These are phyloP conservation scores for Kandelia obovata DNA, from an alignment of 345 rosid species.

Conservation along the genomic window DNA sequence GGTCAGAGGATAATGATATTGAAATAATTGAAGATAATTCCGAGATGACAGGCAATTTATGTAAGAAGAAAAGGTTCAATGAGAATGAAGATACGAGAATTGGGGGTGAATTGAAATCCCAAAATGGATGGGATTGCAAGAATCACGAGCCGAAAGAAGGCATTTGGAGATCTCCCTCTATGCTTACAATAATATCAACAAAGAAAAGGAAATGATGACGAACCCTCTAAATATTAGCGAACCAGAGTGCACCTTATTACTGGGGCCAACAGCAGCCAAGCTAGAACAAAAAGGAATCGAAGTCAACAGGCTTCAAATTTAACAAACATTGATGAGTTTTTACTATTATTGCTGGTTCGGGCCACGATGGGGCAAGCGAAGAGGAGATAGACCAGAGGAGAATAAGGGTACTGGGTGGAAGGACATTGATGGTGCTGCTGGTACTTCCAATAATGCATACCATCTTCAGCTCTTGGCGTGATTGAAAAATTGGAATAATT, in stretches of 20 bases:
- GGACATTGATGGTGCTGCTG: background rate
- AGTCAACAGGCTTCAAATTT: background rate
- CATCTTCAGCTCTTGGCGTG: too few species aligned
- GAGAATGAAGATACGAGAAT: background rate
- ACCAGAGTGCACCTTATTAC: too few species aligned
- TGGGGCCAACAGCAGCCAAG: too few species aligned
- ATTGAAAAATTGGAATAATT: too few species aligned
- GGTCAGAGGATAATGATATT: background rate
- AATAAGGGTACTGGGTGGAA: background rate
- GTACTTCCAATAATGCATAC: too few species aligned
- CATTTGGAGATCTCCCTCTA: too few species aligned
- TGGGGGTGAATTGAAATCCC: background rate
- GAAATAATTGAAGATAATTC: background rate
- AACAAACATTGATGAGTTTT: background rate
- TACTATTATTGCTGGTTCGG: background rate
- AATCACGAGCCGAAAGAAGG: background rate
- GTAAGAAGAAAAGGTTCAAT: background rate
- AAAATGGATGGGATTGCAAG: background rate
- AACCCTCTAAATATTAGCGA: too few species aligned
- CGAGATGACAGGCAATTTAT: background rate
- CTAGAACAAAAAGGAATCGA: background rate
- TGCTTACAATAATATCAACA: too few species aligned
- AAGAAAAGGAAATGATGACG: too few species aligned
- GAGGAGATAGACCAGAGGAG: background rate
- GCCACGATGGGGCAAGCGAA: background rate